Evolutionary conservation across 305 asterid species (phyloP).

Genomic region (Nicotiana rustica): DNA sequence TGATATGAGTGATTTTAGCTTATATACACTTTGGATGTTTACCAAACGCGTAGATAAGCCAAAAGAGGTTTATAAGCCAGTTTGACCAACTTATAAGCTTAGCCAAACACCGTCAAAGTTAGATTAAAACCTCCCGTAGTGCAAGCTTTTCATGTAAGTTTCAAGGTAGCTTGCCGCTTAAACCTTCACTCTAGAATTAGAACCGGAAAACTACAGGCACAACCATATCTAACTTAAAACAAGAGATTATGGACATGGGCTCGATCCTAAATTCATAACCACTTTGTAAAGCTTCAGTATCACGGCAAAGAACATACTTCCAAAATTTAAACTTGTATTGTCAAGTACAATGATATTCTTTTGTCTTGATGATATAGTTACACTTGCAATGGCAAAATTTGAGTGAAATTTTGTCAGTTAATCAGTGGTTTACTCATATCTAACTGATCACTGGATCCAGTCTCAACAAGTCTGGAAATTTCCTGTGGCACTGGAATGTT

Average conservation of each 20-base stretch:
- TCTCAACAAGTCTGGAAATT: constrained; percentile 59
- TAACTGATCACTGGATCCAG: constrained; percentile 51
- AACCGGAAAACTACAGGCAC: not conserved
- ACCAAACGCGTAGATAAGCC: too few species aligned
- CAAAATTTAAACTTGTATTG: not conserved
- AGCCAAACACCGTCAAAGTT: too few species aligned
- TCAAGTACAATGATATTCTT: constrained; percentile 9
- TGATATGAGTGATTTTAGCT: too few species aligned
- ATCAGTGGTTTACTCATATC: constrained; percentile 64
- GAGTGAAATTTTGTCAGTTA: constrained; percentile 49
- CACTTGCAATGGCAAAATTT: constrained; percentile 14
- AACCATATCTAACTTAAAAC: not conserved
- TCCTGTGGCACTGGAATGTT: constrained; percentile 79
- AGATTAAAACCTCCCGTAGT: not conserved
- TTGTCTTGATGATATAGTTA: not conserved
- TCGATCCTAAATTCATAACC: not conserved
- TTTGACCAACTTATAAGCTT: too few species aligned
- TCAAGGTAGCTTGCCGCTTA: not conserved
- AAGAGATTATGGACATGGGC: not conserved
- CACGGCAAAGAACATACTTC: not conserved
- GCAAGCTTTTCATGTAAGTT: not conserved
- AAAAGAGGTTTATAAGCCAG: too few species aligned
- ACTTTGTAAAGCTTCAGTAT: not conserved
- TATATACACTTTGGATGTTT: too few species aligned
- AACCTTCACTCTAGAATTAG: not conserved